Base-by-base conservation (phyloP, 768 basidiomycete genomes). In the Trametopsis cervina region DNA sequence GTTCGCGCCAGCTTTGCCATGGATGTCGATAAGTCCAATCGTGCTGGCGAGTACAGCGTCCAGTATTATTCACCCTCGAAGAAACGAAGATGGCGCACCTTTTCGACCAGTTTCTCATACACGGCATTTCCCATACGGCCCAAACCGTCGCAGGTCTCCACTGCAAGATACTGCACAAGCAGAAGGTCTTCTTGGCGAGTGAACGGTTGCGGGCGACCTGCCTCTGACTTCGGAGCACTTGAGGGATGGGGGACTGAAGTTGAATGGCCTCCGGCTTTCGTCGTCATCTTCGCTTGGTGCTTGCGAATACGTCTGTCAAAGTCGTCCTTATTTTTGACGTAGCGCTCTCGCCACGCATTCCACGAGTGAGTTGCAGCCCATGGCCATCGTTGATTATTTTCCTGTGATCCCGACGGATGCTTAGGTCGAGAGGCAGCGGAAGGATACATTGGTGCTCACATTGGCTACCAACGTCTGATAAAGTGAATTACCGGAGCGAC, bases 1-100 rank as follows among this genome's bases (percentile, higher is more conserved):
- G 58, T 45, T 64, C 51, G 13, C 63, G 44, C 63, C 63, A 64
- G 4, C 61, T 59, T 10, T 56, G 51, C 61, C 61, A 62, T 18
- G 61, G 33, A 41, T 62, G 63, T 10, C 45, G 21, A 7, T 36
- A 37, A 6, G 56, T 46, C 53, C 56, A 62, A 1, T 56, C 51
- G 53, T 55, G 60, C 23, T 49, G 4, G 39, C 15, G 4, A 20
- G n/a, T 17, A 6, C 15, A 33, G 9, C 7, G 29, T 7, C 7
- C 9, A 15, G 9, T 33, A 15, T 33, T 33, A 33, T 7, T 15
- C 9, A 33, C 29, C 9, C 15, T 15, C 29, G 9, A 7, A 15
- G 15, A 7, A 33, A 15, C 29, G 7, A 33, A 33, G 29, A 2
- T 9, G 1, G 48, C 61, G 18, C 25, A 62, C 61, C 38, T 60